A percentile compares a stretch with the other conserved stretches of the same genome.
These are phyloP conservation scores for Russula olivacea DNA, from an alignment of 768 basidiomycete genomes.

Conservation along the genomic window DNA sequence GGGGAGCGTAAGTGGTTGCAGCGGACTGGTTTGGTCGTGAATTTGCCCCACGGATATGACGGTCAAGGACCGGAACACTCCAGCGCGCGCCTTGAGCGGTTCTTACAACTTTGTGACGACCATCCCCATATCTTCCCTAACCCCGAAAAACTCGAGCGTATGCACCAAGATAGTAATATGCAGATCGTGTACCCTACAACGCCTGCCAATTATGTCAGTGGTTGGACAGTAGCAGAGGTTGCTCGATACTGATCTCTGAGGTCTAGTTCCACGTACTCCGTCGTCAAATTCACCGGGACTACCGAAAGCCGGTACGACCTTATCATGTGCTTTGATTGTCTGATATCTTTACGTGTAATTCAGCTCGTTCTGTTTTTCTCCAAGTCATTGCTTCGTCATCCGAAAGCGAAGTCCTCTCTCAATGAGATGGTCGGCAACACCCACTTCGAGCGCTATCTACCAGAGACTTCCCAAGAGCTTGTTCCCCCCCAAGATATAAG, in stretches of 20 bases:
- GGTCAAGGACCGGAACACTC: constrained; percentile 99
- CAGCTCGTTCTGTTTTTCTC: constrained; percentile 95
- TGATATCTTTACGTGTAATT: not conserved
- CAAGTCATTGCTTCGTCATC: constrained; percentile 91
- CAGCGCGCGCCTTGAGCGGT: constrained; percentile 89
- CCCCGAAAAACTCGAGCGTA: constrained; percentile 82
- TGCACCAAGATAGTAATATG: constrained; percentile 99
- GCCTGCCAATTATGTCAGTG: constrained; percentile 83
- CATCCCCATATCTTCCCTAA: constrained; percentile 89
- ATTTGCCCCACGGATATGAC: constrained; percentile 92
- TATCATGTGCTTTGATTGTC: not conserved
- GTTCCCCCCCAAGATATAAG: constrained; percentile 81
- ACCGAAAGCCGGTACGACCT: constrained; percentile 81
- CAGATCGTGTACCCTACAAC: constrained; percentile 98
- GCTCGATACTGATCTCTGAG: constrained; percentile 12
- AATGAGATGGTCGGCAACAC: constrained; percentile 87
- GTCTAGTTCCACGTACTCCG: constrained; percentile 90
- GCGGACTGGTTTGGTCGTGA: constrained; percentile 84
- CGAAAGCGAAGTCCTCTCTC: constrained; percentile 80
- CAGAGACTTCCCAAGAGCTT: constrained; percentile 70
- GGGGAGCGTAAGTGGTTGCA: constrained; percentile 98
- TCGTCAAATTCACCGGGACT: constrained; percentile 95
- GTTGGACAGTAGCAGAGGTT: not conserved
- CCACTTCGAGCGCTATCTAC: constrained; percentile 89
- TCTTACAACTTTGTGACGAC: constrained; percentile 96